Evolutionary conservation across 2,329 filamentous ascomycete species (phyloP).

Genomic region (Epichloe hybrida): DNA sequence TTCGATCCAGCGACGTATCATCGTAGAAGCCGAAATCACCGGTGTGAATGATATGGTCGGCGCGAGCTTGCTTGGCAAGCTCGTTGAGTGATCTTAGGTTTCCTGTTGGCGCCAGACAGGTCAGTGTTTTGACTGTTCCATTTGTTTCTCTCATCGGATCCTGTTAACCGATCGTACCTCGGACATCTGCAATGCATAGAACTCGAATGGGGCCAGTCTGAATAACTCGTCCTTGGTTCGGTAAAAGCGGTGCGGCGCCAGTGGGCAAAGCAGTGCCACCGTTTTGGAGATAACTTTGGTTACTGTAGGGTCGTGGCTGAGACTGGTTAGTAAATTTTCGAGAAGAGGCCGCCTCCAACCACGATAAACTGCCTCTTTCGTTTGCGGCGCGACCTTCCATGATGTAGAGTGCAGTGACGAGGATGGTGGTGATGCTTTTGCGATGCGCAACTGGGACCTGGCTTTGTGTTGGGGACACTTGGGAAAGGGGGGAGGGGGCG

Average conservation of each 20-base stretch:
- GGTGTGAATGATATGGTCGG: slow-evolving; percentile 96
- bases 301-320: slow-evolving; percentile 33
- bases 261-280: slow-evolving; percentile 41
- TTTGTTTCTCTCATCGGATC: background rate
- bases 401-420: background rate
- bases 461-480: background rate
- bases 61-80: slow-evolving; percentile 83
- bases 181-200: slow-evolving; percentile 58
- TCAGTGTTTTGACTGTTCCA: background rate
- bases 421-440: background rate
- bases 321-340: slow-evolving; percentile 11
- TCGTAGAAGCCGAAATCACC: slow-evolving; percentile 99
- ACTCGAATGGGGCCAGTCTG: slow-evolving; percentile 53
- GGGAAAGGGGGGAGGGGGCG: slow-evolving; percentile 5
- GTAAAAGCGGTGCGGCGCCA: slow-evolving; percentile 50
- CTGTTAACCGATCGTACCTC: slow-evolving; percentile 33
- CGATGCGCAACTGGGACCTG: background rate
- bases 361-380: background rate
- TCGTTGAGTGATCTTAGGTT: slow-evolving; percentile 94
- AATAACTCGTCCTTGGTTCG: slow-evolving; percentile 53
- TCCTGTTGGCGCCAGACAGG: slow-evolving; percentile 41
- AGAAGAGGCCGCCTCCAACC: background rate
- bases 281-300: slow-evolving; percentile 48
- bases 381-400: slow-evolving; percentile 1
- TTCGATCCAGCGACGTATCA: slow-evolving; percentile 85